A percentile compares a stretch with the other conserved stretches of the same genome.
Conservation (phyloP, 1,284 basidiomycete genomes). For the Pulchroboletus neoregius region DNA sequence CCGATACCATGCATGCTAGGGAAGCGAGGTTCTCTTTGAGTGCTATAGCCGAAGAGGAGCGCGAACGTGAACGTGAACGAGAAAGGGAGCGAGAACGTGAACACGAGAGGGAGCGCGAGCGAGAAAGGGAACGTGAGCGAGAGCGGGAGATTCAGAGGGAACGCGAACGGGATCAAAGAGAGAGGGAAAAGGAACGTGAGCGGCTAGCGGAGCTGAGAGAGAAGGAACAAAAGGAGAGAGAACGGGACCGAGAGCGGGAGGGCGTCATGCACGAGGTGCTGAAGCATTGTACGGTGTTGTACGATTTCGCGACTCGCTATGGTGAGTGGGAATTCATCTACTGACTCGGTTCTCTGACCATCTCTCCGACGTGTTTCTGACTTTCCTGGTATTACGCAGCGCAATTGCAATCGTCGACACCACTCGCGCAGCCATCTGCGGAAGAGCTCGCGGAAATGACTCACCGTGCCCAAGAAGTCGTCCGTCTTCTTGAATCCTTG, state of each 20-base stretch:
- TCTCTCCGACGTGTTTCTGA: neutral
- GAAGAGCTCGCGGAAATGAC: slow-evolving; percentile 66
- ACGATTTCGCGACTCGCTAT: slow-evolving; percentile 61
- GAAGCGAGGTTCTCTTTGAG: slow-evolving; percentile 20
- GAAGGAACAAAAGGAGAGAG: slow-evolving; percentile 23
- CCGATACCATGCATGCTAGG: slow-evolving; percentile 27
- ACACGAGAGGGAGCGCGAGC: slow-evolving; percentile 22
- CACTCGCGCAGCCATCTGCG: slow-evolving; percentile 47
- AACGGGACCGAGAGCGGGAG: slow-evolving; percentile 29
- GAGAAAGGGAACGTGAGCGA: slow-evolving; percentile 24
- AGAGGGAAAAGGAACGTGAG: slow-evolving; percentile 26
- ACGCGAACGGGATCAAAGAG: slow-evolving; percentile 26
- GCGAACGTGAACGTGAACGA: slow-evolving; percentile 19
- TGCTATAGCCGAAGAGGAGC: slow-evolving; percentile 18
- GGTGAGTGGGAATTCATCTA: slow-evolving; percentile 38
- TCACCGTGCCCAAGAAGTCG: slow-evolving; percentile 55
- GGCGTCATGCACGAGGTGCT: slow-evolving; percentile 45
- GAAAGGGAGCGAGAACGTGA: slow-evolving; percentile 24
- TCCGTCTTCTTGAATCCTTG: slow-evolving; percentile 62
- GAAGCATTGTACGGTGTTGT: slow-evolving; percentile 55
- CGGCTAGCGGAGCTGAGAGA: slow-evolving; percentile 23
- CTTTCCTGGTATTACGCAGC: slow-evolving; percentile 32
- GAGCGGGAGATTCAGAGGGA: slow-evolving; percentile 34
- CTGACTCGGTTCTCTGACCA: neutral
- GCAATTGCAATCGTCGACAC: slow-evolving; percentile 42